Base-by-base conservation (phyloP, 768 basidiomycete species). In the Imleria badia region DNA sequence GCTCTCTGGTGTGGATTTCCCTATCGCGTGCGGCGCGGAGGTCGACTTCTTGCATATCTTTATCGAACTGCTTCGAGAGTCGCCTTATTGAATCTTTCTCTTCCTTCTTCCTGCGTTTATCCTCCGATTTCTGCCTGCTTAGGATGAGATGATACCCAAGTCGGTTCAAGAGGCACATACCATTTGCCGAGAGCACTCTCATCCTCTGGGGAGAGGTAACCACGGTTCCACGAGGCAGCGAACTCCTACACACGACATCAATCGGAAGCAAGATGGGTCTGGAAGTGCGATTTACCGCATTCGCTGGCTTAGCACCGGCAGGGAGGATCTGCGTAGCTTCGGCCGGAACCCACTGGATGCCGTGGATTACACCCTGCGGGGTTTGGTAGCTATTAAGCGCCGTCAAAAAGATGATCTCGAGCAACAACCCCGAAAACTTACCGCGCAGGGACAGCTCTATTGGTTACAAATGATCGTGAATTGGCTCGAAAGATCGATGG, bases 361-460 rank as follows among this genome's bases (percentile, higher is more conserved):
- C 89, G 52, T 72, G 78, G 31, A 91, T 82, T 26, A 87, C 59
- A 8, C 88, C 89, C 60, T 76, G 78, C 11, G 83, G 72, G 1
- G 87, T 90, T 62, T 85, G 83, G 72, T 91, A 91, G 64, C 89
- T 91, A 57, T 35, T 41, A 56, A 42, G 43, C 41, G 26, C 26
- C 6, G 52, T 61, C 34, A 60, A 54, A n/a, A 52, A 39, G 36
- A 45, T 30, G 51, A 53, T 39, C 48, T 20, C 13, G 31, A 23
- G 39, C 30, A 19, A 19, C n/a, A 14, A 51, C 15, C 13, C 31
- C n/a, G 20, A 35, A 48, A 41, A 69, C 74, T 49, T 66, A 88
- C 89, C 87, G 89, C 36, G 88, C 87, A 53, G 85, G 70, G 38
- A 89, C 84, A 51, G 87, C 88, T 73, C 88, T 90, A 54, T 35